Evolutionary conservation across 192 early-diverging fungal genomes (phyloP).

Genomic region (Dimargaris cristalligena): DNA sequence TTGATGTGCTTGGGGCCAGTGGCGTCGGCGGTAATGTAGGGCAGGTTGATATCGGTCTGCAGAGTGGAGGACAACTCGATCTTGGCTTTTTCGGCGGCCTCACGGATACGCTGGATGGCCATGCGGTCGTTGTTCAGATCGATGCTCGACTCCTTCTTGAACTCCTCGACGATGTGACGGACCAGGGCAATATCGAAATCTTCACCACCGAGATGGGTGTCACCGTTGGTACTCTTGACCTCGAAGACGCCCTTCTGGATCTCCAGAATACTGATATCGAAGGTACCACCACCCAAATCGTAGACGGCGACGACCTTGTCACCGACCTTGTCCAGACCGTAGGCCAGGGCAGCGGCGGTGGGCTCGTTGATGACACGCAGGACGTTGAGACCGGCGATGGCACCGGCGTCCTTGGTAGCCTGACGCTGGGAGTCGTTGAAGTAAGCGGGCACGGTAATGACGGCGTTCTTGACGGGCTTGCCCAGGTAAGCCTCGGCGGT

Average conservation of each 20-base stretch:
- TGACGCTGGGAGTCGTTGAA: slow-evolving; percentile 96
- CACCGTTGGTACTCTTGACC: slow-evolving; percentile 96
- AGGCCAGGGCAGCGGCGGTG: slow-evolving; percentile 85
- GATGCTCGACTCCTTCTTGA: slow-evolving; percentile 83
- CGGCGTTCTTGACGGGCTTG: slow-evolving; percentile 72
- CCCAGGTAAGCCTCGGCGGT: slow-evolving; percentile 71
- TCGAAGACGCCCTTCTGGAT: slow-evolving; percentile 97
- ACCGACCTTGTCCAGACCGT: slow-evolving; percentile 69
- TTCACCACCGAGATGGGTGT: slow-evolving; percentile 73
- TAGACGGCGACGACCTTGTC: slow-evolving; percentile 90
- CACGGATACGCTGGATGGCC: slow-evolving; percentile 94
- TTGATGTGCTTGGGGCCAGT: slow-evolving; percentile 96
- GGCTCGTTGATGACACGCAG: slow-evolving; percentile 92
- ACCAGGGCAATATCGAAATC: slow-evolving; percentile 61
- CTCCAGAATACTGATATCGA: slow-evolving; percentile 97
- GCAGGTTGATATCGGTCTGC: slow-evolving; percentile 92
- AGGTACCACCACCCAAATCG: slow-evolving; percentile 98
- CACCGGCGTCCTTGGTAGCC: slow-evolving; percentile 89
- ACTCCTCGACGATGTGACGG: slow-evolving; percentile 60
- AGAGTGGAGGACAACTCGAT: slow-evolving; percentile 90
- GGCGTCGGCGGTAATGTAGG: slow-evolving; percentile 72
- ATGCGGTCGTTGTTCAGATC: slow-evolving; percentile 78
- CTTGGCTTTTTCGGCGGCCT: slow-evolving; percentile 97
- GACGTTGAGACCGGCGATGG: slow-evolving; percentile 78
- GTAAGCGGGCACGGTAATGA: slow-evolving; percentile 97